Base-by-base conservation (phyloP, 108 stramenopile genomes). In the Conticribra weissflogii region DNA sequence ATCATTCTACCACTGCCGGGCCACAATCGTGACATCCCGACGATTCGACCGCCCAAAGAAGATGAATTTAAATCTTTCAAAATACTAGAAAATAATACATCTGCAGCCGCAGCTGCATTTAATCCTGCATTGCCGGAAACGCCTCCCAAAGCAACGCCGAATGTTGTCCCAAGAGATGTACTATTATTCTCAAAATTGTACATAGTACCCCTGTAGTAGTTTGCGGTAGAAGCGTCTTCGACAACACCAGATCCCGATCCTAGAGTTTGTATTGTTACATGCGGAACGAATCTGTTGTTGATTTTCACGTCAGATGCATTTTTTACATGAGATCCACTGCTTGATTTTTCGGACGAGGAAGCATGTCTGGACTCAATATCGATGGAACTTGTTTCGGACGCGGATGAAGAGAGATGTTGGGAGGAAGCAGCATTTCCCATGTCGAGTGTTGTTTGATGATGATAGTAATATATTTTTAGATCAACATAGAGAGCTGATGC, bases 1-100 rank as follows among this genome's bases (percentile, higher is more conserved):
- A 90, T 93, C 86, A 90, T 89, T 19, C 92, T 83, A 9, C 92
- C 92, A 32, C 86, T 87, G 5, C 86, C 89, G 0, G 92, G 89
- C 65, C 71, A 63, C 19, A 81, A 48, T 51, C 78, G 44, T 23
- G 47, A 48, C 2, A 79, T 62, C 3, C 63, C 59, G 3, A 68
- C 45, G 0, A 66, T 22, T 56, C 63, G 71, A n/a, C 71, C 78
- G 33, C 78, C 78, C 22, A 79, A 44, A 31, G 34, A 24, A 5
- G 25, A 44, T 50, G 54, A 2, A 52, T 59, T 68, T 21, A 79
- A 32, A 29, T 79, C 78, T 56, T 63, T 79, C n/a, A 54, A 31
- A 2, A 79, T 55, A 14, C 70, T 67, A 17, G 54, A 54, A 14
- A 72, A 19, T 2, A 79, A n/a, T 1, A 61, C 54, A 68, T 79